Evolutionary conservation across 78 protist genomes (phyloP).

Genomic region (Diacronema lutheri): DNA sequence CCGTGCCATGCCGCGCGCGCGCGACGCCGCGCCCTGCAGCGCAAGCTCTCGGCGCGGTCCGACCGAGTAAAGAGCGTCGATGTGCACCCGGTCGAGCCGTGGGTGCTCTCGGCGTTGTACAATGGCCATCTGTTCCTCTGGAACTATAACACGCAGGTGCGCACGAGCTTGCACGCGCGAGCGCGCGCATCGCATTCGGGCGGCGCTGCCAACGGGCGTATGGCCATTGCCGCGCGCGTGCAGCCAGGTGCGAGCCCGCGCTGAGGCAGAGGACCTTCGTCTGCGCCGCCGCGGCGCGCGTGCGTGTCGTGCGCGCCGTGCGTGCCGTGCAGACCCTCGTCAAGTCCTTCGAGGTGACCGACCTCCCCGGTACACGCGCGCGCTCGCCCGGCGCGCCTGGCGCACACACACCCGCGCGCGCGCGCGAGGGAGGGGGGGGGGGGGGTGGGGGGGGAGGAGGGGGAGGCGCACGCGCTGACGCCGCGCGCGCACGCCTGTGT

Average conservation of each 20-base stretch:
- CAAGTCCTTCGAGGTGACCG: conserved; percentile 88
- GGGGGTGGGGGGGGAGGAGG: too few relatives aligned
- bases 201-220: too few relatives aligned
- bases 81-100: conserved; percentile 96
- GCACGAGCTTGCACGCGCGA: not conserved
- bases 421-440: too few relatives aligned
- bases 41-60: conserved; percentile 81
- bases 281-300: not conserved
- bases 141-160: conserved; percentile 86
- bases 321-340: conserved; percentile 58
- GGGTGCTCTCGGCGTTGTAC: conserved; percentile 88
- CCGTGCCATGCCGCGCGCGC: too few relatives aligned
- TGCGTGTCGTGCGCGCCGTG: too few relatives aligned
- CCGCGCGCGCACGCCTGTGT: too few relatives aligned
- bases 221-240: too few relatives aligned
- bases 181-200: not conserved
- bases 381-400: too few relatives aligned
- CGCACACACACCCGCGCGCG: too few relatives aligned
- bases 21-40: conserved; percentile 29
- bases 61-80: conserved; percentile 98
- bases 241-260: too few relatives aligned
- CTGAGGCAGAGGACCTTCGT: too few relatives aligned
- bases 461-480: too few relatives aligned
- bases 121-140: conserved; percentile 90
- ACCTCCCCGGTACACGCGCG: conserved; percentile 50